Percentiles rank a stretch among this genome's conserved stretches.
Evolutionary conservation across 1,284 basidiomycete species (phyloP).

Genomic region (Sporisorium exsertum): DNA sequence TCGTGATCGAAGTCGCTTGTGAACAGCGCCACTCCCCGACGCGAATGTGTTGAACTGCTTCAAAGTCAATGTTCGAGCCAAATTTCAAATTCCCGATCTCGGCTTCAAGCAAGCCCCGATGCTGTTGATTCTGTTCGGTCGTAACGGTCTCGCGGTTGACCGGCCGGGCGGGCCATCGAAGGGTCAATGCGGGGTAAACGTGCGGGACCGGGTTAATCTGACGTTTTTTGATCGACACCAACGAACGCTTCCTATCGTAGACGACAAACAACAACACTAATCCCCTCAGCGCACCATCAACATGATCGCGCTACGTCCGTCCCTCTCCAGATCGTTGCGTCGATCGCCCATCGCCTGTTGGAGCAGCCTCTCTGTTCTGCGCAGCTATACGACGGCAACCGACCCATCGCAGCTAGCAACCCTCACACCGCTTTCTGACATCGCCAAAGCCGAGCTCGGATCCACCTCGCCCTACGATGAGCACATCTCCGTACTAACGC

Average conservation of each 20-base stretch:
- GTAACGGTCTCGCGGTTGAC: conserved; percentile 17
- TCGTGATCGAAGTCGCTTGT: neutral
- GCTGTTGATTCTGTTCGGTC: conserved; percentile 8
- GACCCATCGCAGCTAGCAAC: conserved; percentile 35
- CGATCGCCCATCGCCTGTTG: too few relatives aligned
- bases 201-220: neutral
- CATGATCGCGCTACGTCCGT: conserved; percentile 26
- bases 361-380: conserved; percentile 9
- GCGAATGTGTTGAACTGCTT: neutral
- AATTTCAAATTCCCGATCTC: conserved; percentile 33
- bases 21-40: neutral
- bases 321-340: conserved; percentile 11
- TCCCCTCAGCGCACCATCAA: neutral
- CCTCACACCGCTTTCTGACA: conserved; percentile 23
- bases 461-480: conserved; percentile 29
- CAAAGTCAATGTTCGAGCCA: neutral
- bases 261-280: neutral
- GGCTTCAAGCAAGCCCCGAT: neutral
- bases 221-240: conserved; percentile 5
- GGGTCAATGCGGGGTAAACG: conserved; percentile 24
- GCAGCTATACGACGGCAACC: conserved; percentile 32
- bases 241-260: neutral
- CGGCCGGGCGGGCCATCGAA: conserved; percentile 8
- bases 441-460: conserved; percentile 26
- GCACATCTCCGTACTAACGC: conserved; percentile 71